phyloP scores from a whole-genome alignment of 306 rosid species.

The Castanospermum australe region DNA sequence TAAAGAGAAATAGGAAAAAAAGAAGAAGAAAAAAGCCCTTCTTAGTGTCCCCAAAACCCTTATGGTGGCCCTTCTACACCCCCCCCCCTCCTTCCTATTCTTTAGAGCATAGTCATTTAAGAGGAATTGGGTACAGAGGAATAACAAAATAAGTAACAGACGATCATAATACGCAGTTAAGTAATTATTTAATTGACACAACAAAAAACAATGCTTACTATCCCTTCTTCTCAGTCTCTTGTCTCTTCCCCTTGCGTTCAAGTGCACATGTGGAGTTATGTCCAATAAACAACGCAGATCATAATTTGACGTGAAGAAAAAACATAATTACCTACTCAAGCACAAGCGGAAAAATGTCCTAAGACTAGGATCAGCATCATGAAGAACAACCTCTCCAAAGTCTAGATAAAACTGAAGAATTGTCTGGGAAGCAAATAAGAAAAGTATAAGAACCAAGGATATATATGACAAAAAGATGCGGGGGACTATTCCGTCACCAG shows the following conservation, averaged over 20 bases:
- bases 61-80: neutral
- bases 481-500: too few relatives aligned
- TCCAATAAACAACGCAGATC: neutral
- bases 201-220: neutral
- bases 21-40: neutral
- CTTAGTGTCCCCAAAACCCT: neutral
- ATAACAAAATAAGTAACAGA: neutral
- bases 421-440: constrained; percentile 37
- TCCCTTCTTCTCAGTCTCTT: neutral
- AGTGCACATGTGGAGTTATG: too few relatives aligned
- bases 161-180: neutral
- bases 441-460: neutral
- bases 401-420: constrained; percentile 71
- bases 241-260: too few relatives aligned
- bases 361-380: constrained; percentile 71
- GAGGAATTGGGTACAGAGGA: neutral
- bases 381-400: too few relatives aligned
- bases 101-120: neutral
- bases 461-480: too few relatives aligned
- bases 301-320: neutral
- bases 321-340: constrained; percentile 61
- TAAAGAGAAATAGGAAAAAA: neutral
- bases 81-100: neutral
- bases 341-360: constrained; percentile 62
- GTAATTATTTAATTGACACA: too few relatives aligned